Conservation (phyloP, 805 yeast species). For the Yarrowia deformans region DNA sequence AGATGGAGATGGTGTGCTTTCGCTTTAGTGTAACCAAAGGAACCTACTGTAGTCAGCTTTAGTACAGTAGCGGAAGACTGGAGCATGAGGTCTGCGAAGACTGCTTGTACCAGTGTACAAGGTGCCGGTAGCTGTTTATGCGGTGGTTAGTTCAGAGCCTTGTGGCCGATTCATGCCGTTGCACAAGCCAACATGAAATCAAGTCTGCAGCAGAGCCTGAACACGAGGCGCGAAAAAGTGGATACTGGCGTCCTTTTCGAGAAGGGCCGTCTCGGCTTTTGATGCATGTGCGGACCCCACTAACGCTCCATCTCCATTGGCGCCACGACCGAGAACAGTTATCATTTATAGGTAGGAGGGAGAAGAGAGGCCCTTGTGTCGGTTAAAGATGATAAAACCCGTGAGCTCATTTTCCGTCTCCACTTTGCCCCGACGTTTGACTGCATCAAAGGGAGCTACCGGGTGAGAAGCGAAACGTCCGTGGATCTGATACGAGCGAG, state of each 20-base stretch:
- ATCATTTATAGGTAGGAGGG: background rate
- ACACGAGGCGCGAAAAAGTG: conserved; percentile 14
- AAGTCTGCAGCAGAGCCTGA: background rate
- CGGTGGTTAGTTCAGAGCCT: background rate
- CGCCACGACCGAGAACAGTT: background rate
- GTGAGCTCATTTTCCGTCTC: too few relatives aligned
- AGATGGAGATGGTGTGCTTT: too few relatives aligned
- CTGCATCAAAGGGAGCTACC: too few relatives aligned
- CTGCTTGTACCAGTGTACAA: too few relatives aligned
- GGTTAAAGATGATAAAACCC: background rate
- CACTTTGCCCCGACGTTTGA: too few relatives aligned
- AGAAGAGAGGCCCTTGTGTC: background rate
- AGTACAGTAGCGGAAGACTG: too few relatives aligned
- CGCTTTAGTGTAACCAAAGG: too few relatives aligned
- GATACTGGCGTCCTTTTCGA: conserved; percentile 29
- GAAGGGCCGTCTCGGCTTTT: background rate
- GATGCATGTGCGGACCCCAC: background rate
- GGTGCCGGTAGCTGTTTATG: too few relatives aligned
- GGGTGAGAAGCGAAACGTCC: too few relatives aligned
- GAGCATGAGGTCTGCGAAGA: too few relatives aligned
- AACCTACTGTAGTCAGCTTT: too few relatives aligned
- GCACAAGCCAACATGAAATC: background rate
- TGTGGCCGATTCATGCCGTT: background rate
- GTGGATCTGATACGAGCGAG: too few relatives aligned
- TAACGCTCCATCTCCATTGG: conserved; percentile 21